Conservation (phyloP, 139 green algal genomes). For the Chlamydomonas sphaeroides region DNA sequence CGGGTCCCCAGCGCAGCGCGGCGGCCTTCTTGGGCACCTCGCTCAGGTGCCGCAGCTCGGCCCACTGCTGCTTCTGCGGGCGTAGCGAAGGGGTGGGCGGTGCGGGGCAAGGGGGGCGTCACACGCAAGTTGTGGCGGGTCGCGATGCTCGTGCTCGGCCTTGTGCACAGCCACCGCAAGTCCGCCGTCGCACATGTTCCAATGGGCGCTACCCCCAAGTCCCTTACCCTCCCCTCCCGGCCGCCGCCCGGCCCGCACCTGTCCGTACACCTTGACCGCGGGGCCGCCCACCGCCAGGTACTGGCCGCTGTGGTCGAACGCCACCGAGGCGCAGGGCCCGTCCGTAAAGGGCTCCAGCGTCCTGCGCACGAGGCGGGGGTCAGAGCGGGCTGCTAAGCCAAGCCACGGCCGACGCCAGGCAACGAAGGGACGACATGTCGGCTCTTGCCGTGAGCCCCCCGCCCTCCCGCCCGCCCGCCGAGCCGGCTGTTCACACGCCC, state of each 20-base stretch:
- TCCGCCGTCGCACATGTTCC: too few relatives aligned
- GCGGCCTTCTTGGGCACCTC: conserved; percentile 80
- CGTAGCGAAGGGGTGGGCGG: not conserved
- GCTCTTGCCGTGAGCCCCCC: too few relatives aligned
- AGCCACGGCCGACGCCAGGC: too few relatives aligned
- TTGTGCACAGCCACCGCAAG: too few relatives aligned
- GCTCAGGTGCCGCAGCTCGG: conserved; percentile 63
- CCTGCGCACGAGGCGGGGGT: conserved; percentile 25
- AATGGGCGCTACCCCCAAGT: too few relatives aligned
- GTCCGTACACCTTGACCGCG: conserved; percentile 75
- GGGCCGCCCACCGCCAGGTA: conserved; percentile 88
- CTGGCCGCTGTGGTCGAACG: conserved; percentile 83
- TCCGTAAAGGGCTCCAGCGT: conserved; percentile 72
- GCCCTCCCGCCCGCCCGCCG: not conserved
- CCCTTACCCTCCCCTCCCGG: too few relatives aligned
- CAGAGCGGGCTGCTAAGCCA: too few relatives aligned
- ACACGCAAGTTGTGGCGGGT: too few relatives aligned
- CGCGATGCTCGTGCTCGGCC: too few relatives aligned
- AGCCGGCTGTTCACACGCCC: too few relatives aligned
- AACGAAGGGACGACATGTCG: too few relatives aligned
- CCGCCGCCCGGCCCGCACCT: conserved; percentile 46
- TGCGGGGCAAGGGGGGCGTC: too few relatives aligned
- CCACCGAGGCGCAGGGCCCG: conserved; percentile 56
- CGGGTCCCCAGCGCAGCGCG: conserved; percentile 68
- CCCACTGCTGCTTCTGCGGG: conserved; percentile 70